Base-by-base conservation (phyloP, 2,329 filamentous ascomycete genomes). In the Fusarium sp. region DNA sequence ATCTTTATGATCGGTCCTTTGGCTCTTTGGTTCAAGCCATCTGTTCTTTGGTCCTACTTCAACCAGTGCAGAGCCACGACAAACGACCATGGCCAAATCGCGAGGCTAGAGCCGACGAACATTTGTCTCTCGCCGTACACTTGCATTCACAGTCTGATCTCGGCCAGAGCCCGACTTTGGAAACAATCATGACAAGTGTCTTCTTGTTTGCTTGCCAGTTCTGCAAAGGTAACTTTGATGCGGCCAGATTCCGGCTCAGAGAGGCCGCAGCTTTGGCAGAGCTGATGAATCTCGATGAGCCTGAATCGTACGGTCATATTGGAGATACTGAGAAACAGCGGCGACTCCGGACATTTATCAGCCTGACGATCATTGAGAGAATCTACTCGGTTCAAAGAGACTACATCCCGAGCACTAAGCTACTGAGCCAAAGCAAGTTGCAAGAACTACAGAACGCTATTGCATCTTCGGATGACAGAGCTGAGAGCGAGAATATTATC, bases 261-360 rank as follows among this genome's bases (percentile, higher is more conserved):
- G 46, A 49, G 46, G 46, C 46, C 1, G 31, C 46, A 6, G 31
- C 46, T 17, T n/a, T 49, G 13, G 46, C 46, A 2, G 46, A 49
- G 4, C 21, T 49, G 21, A 49, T 49, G 46, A 49, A 49, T 11
- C 46, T 49, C 6, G 46, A 49, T 4, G 39, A 49, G n/a, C 46
- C 21, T 17, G 46, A 49, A 27, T 49, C 46, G 0, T 49, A 49
- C 2, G 33, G 46, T 0, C 1, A 18, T 1, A 49, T 49, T 13
- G 46, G 46, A 13, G 46, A 49, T 10, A 49, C 46, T 1, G 46
- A 49, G 10, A 49, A 49, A 13, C 46, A 49, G 3, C 3, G 46
- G 3, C 36, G 46, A 17, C 46, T 49, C 2, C 46, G 46, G 0
- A 49, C 33, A 20, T 13, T 49, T 4, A 39, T 49, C 21, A 27